Conservation (phyloP, 2,329 filamentous ascomycete genomes). For the Arthrobotrys sphaeroides region DNA sequence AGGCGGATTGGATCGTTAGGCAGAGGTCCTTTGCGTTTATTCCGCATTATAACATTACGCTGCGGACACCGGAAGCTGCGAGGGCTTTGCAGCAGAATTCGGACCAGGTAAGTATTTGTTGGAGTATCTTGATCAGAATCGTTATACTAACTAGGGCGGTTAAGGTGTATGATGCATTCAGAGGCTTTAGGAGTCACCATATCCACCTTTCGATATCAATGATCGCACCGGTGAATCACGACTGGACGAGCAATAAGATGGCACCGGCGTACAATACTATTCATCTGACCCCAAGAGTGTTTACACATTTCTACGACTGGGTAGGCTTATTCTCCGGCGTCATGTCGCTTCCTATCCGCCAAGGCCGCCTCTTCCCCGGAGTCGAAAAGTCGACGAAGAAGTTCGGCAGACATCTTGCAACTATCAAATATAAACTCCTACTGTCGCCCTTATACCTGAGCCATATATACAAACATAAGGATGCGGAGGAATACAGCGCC, state of each 20-base stretch:
- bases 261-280: conserved; percentile 96
- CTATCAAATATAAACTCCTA: conserved; percentile 95
- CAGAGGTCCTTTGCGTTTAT: conserved; percentile 85
- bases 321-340: conserved; percentile 96
- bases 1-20: conserved; percentile 59
- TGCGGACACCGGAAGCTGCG: conserved; percentile 75
- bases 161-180: conserved; percentile 84
- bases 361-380: conserved; percentile 89
- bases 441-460: conserved; percentile 92
- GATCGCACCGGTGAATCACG: conserved; percentile 82
- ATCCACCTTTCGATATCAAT: conserved; percentile 95
- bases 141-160: conserved; percentile 10
- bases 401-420: conserved; percentile 95
- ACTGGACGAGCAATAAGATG: conserved; percentile 81
- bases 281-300: conserved; percentile 92
- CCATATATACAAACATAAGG: conserved; percentile 98
- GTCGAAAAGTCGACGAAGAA: conserved; percentile 98
- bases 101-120: conserved; percentile 10
- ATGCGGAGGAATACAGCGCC: conserved; percentile 69
- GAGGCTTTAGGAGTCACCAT: conserved; percentile 94
- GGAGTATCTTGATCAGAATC: background rate
- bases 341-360: conserved; percentile 92
- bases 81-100: conserved; percentile 30
- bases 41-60: conserved; percentile 88
- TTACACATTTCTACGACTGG: conserved; percentile 98